These are phyloP conservation scores for Chalara sp. DNA, from an alignment of 2,329 filamentous ascomycete genomes.

Conservation along the genomic window DNA sequence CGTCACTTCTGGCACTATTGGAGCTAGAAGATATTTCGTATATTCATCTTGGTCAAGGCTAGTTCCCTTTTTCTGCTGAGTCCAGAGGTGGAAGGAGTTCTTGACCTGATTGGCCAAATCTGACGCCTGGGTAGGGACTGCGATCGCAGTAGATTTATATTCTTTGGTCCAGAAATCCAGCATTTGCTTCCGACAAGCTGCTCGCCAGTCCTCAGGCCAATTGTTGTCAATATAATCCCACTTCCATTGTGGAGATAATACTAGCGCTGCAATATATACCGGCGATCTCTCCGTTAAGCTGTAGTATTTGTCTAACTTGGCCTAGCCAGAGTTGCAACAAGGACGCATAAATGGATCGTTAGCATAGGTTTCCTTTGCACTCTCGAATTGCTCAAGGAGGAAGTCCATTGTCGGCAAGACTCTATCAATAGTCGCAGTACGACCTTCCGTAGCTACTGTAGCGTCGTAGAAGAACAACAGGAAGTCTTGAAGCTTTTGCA, in stretches of 20 bases:
- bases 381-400: neutral
- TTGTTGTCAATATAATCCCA: neutral
- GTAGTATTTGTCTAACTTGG: neutral
- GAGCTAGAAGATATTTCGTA: no score
- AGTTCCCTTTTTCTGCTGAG: no score
- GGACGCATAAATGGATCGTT: neutral
- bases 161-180: no score
- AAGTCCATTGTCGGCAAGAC: neutral
- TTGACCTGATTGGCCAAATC: no score
- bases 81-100: no score
- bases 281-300: neutral
- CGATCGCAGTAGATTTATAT: no score
- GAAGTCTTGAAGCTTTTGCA: neutral
- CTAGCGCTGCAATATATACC: neutral
- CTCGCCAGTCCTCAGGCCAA: no score
- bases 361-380: neutral
- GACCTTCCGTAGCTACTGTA: neutral
- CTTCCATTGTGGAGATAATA: neutral
- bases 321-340: neutral
- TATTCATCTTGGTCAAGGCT: no score
- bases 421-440: neutral
- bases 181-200: no score
- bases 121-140: no score
- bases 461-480: no score
- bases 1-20: no score